These are phyloP conservation scores for Lindgomyces ingoldianus DNA, from an alignment of 495 filamentous ascomycete genomes.

Conservation along the genomic window DNA sequence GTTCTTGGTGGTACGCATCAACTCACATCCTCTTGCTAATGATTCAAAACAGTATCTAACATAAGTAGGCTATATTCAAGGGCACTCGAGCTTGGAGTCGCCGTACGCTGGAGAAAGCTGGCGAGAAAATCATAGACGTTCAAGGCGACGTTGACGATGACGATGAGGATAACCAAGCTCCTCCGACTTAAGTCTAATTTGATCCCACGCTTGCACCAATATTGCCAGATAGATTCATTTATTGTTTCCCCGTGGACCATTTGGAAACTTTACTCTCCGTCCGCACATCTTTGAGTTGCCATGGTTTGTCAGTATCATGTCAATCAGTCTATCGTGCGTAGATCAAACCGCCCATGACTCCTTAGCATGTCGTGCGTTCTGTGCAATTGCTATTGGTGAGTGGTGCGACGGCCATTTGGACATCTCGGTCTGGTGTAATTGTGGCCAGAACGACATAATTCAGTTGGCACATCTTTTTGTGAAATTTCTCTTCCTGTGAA, in stretches of 20 bases:
- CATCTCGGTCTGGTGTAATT: slow-evolving; percentile 16
- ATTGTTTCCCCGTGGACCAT: background rate
- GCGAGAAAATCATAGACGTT: slow-evolving; percentile 79
- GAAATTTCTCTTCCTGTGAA: background rate
- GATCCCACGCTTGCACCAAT: background rate
- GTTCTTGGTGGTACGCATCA: slow-evolving; percentile 73
- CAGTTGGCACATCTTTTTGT: slow-evolving; percentile 12
- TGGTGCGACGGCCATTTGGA: slow-evolving; percentile 15
- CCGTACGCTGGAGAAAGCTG: slow-evolving; percentile 68
- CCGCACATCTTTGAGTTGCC: slow-evolving; percentile 95
- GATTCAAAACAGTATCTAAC: slow-evolving; percentile 32
- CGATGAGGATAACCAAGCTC: slow-evolving; percentile 54
- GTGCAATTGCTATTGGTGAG: slow-evolving; percentile 27
- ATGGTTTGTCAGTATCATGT: slow-evolving; percentile 71
- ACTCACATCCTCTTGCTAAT: background rate
- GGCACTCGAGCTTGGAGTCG: slow-evolving; percentile 70
- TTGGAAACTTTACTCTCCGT: background rate
- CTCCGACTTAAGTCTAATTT: background rate
- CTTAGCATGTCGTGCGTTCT: slow-evolving; percentile 41
- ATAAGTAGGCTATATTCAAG: slow-evolving; percentile 72
- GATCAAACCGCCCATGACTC: slow-evolving; percentile 55
- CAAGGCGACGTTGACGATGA: slow-evolving; percentile 73
- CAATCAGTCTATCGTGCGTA: slow-evolving; percentile 95
- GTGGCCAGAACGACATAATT: slow-evolving; percentile 15
- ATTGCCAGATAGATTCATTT: background rate